phyloP scores from a whole-genome alignment of 306 rosid species.

The Cajanus cajan region DNA sequence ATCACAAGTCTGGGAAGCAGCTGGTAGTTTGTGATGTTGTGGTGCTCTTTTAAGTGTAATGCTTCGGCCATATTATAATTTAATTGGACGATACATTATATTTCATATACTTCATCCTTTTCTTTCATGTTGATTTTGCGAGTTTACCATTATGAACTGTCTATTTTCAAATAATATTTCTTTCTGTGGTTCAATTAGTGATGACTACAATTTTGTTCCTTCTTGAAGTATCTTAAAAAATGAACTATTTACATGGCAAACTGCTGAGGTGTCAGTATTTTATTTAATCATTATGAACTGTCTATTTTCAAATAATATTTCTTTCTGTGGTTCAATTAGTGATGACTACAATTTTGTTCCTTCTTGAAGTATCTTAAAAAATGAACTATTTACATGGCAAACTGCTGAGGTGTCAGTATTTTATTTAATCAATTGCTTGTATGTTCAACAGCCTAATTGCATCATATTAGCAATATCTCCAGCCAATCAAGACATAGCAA shows the following conservation, averaged over 20 bases:
- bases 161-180: background rate
- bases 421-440: background rate
- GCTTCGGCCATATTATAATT: background rate
- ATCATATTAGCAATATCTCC: constrained; percentile 89
- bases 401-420: background rate
- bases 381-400: background rate
- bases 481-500: constrained; percentile 92
- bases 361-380: background rate
- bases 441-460: constrained; percentile 67
- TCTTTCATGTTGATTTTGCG: background rate
- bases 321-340: constrained; percentile 2
- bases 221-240: background rate
- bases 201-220: background rate
- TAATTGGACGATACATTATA: background rate
- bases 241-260: background rate
- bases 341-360: background rate
- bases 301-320: background rate
- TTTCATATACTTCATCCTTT: background rate
- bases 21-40: background rate
- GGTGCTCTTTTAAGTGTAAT: background rate
- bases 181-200: background rate
- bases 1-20: background rate
- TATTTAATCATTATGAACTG: background rate
- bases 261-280: background rate
- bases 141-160: background rate